Evolutionary conservation across 805 yeast species (phyloP).

Genomic region (Gaillardinia entomophila): DNA sequence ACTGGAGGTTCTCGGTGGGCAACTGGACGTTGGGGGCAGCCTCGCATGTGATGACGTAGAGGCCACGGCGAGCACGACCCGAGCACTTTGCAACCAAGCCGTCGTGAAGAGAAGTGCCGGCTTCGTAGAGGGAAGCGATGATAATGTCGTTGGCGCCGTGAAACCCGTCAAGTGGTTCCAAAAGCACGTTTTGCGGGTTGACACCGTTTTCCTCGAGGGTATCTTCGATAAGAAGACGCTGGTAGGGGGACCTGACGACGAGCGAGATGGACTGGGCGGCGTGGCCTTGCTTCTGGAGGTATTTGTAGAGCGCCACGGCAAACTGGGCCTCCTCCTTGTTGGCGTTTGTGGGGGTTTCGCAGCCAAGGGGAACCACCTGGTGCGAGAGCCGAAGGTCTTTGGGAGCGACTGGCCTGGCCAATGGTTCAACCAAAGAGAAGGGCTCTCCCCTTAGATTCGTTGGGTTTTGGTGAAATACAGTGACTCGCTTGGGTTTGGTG

Average conservation of each 20-base stretch:
- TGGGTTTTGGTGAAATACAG: too few relatives aligned
- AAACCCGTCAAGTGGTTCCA: neutral
- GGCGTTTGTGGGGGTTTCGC: neutral
- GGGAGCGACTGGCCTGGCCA: too few relatives aligned
- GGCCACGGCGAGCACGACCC: too few relatives aligned
- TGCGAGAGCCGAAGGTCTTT: too few relatives aligned
- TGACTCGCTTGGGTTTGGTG: neutral
- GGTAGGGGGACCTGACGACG: constrained; percentile 7
- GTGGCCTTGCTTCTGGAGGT: constrained; percentile 7
- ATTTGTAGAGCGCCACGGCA: constrained; percentile 6
- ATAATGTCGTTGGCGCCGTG: neutral
- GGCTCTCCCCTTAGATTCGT: too few relatives aligned
- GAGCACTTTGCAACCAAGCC: neutral
- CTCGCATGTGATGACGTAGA: too few relatives aligned
- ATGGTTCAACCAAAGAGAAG: too few relatives aligned
- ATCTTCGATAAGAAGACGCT: constrained; percentile 7
- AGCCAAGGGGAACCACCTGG: constrained; percentile 3
- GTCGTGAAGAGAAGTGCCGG: neutral
- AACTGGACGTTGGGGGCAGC: too few relatives aligned
- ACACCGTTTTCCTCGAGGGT: constrained; percentile 4
- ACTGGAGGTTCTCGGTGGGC: too few relatives aligned
- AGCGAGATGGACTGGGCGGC: constrained; percentile 5
- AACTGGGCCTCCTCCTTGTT: constrained; percentile 8
- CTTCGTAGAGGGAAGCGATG: neutral
- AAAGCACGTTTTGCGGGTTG: too few relatives aligned